Conservation (phyloP, 2,329 filamentous ascomycete genomes). For the Aspergillus piperis region DNA sequence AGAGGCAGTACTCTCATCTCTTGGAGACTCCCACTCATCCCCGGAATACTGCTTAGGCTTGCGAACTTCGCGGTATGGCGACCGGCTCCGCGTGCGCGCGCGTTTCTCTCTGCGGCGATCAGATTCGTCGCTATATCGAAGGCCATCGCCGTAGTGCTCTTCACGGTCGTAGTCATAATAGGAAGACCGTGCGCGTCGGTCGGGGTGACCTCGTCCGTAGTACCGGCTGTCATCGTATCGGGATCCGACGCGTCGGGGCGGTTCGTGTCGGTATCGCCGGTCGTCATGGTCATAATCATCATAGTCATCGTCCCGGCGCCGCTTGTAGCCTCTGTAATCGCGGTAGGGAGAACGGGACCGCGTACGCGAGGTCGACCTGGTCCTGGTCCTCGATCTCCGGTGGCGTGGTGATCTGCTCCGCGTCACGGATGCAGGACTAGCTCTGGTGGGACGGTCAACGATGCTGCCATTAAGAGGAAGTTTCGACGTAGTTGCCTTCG, state of each 20-base stretch:
- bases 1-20: conserved; percentile 29
- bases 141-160: conserved; percentile 39
- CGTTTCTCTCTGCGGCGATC: conserved; percentile 55
- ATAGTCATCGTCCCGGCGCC: conserved; percentile 44
- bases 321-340: conserved; percentile 44
- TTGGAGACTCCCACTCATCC: conserved; percentile 35
- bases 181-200: conserved; percentile 40
- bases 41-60: conserved; percentile 41
- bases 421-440: conserved; percentile 52
- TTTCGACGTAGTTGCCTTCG: conserved; percentile 85
- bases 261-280: conserved; percentile 33
- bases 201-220: conserved; percentile 43
- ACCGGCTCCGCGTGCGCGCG: conserved; percentile 57
- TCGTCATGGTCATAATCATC: conserved; percentile 28
- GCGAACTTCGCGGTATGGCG: conserved; percentile 44
- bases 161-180: conserved; percentile 58
- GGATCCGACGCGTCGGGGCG: conserved; percentile 35
- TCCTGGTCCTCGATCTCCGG: conserved; percentile 53
- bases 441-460: conserved; percentile 93
- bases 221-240: conserved; percentile 41
- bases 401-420: conserved; percentile 60
- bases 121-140: conserved; percentile 55
- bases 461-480: conserved; percentile 72
- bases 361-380: conserved; percentile 35
- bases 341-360: conserved; percentile 47